Percentiles rank a stretch among this genome's conserved stretches.
phyloP scores from a whole-genome alignment of 2,329 filamentous ascomycete genomes.

The Trichoderma breve region DNA sequence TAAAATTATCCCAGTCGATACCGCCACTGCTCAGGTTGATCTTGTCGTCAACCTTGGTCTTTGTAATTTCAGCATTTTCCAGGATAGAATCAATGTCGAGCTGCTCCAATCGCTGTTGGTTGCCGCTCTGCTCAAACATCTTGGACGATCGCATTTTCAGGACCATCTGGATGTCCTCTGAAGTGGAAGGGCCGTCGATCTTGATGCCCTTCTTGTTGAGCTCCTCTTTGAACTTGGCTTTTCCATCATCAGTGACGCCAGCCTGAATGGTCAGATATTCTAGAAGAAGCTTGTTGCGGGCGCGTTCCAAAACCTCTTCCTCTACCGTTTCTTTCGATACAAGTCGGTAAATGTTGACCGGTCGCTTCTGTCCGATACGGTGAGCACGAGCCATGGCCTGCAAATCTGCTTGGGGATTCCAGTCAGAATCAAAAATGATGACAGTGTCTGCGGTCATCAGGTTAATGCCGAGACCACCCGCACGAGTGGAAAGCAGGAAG shows the following conservation, averaged over 20 bases:
- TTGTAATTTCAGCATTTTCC: slow-evolving; percentile 94
- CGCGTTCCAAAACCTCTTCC: slow-evolving; percentile 93
- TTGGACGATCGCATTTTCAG: slow-evolving; percentile 97
- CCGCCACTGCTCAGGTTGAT: slow-evolving; percentile 88
- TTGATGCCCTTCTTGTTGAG: slow-evolving; percentile 73
- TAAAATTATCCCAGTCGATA: slow-evolving; percentile 83
- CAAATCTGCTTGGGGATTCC: slow-evolving; percentile 97
- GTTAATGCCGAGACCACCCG: slow-evolving; percentile 97
- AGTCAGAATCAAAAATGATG: slow-evolving; percentile 96
- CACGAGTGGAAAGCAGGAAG: slow-evolving; percentile 90
- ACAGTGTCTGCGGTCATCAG: slow-evolving; percentile 98
- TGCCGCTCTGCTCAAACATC: slow-evolving; percentile 97
- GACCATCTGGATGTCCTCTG: slow-evolving; percentile 93
- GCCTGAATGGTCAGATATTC: slow-evolving; percentile 97
- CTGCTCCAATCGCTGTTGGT: slow-evolving; percentile 94
- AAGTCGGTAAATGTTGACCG: slow-evolving; percentile 92
- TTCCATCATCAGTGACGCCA: slow-evolving; percentile 92
- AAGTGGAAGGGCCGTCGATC: slow-evolving; percentile 80
- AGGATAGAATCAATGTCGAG: slow-evolving; percentile 96
- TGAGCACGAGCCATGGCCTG: slow-evolving; percentile 99
- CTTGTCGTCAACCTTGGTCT: slow-evolving; percentile 91
- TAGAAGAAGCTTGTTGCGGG: slow-evolving; percentile 93
- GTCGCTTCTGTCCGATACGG: slow-evolving; percentile 93
- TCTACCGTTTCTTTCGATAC: slow-evolving; percentile 98
- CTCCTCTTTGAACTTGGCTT: slow-evolving; percentile 71